phyloP scores from a whole-genome alignment of 1,139 yeast species.

The Geotrichum restrictum region DNA sequence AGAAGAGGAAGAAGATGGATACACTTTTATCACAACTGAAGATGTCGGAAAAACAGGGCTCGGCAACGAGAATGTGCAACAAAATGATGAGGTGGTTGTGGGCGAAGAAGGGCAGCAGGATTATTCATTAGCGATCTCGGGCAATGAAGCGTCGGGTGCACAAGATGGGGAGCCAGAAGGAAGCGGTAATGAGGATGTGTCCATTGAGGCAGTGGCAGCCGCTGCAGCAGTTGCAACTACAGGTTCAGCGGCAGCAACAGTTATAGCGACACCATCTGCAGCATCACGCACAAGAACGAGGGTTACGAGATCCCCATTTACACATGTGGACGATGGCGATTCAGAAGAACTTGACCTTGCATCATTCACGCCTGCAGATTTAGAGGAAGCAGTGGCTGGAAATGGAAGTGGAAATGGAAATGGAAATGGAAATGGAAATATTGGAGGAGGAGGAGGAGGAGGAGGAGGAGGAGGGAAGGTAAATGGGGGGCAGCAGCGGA shows the following conservation, averaged over 20 bases:
- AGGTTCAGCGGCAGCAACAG: background rate
- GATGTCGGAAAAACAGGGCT: background rate
- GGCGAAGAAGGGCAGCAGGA: too few relatives aligned
- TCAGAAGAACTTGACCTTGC: background rate
- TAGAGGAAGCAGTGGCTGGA: conserved; percentile 4
- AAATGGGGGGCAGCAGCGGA: too few relatives aligned
- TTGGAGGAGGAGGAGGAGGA: background rate
- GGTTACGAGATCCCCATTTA: background rate
- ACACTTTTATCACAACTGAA: background rate
- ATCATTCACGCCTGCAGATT: conserved; percentile 3
- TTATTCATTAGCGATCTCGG: too few relatives aligned
- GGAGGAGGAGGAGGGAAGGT: background rate
- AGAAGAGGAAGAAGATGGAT: background rate
- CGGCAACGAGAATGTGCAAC: too few relatives aligned
- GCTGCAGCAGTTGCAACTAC: too few relatives aligned
- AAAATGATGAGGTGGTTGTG: too few relatives aligned
- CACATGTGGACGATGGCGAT: background rate
- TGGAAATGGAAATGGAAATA: background rate
- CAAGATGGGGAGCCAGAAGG: background rate
- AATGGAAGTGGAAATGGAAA: background rate
- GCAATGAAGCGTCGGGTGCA: background rate
- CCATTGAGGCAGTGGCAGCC: too few relatives aligned
- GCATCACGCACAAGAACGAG: background rate
- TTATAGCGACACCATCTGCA: background rate
- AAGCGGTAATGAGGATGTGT: background rate